Evolutionary conservation across 2,329 filamentous ascomycete species (phyloP).

Genomic region (Aspergillus jensenii): DNA sequence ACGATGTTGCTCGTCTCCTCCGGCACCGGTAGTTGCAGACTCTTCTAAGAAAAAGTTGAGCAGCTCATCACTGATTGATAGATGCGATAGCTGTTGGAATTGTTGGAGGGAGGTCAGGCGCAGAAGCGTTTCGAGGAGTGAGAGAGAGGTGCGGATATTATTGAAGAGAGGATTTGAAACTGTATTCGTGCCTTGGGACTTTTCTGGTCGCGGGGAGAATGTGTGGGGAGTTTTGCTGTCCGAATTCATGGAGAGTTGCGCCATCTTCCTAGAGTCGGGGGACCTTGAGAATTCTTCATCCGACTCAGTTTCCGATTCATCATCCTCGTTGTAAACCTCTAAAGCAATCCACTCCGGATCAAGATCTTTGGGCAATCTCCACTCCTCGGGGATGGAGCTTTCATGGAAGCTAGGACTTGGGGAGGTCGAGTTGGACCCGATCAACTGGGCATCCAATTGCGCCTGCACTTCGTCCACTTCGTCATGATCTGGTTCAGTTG

Average conservation of each 20-base stretch:
- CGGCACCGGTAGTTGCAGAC: constrained; percentile 64
- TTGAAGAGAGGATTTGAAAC: constrained; percentile 51
- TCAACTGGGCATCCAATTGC: constrained; percentile 40
- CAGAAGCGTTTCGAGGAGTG: constrained; percentile 83
- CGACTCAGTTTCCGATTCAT: constrained; percentile 56
- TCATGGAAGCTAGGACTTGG: constrained; percentile 26
- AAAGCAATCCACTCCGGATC: constrained; percentile 91
- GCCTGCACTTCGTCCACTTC: constrained; percentile 43
- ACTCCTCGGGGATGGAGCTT: constrained; percentile 43
- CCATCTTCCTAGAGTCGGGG: constrained; percentile 46
- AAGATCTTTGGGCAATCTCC: constrained; percentile 69
- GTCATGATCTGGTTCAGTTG: constrained; percentile 30
- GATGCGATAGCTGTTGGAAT: constrained; percentile 84
- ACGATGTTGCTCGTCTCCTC: constrained; percentile 61
- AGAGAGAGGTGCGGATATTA: constrained; percentile 66
- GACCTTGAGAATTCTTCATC: constrained; percentile 34
- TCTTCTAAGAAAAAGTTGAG: constrained; percentile 82
- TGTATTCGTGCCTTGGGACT: constrained; percentile 24
- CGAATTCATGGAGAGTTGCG: constrained; percentile 46
- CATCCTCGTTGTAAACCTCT: constrained; percentile 72
- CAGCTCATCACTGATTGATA: constrained; percentile 87
- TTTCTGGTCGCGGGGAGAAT: constrained; percentile 20
- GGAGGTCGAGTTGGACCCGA: constrained; percentile 12
- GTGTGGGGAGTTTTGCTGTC: constrained; percentile 27
- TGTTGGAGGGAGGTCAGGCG: constrained; percentile 85